phyloP scores from a whole-genome alignment of 192 early-diverging fungal genomes.

The Gryganskiella cystojenkinii region DNA sequence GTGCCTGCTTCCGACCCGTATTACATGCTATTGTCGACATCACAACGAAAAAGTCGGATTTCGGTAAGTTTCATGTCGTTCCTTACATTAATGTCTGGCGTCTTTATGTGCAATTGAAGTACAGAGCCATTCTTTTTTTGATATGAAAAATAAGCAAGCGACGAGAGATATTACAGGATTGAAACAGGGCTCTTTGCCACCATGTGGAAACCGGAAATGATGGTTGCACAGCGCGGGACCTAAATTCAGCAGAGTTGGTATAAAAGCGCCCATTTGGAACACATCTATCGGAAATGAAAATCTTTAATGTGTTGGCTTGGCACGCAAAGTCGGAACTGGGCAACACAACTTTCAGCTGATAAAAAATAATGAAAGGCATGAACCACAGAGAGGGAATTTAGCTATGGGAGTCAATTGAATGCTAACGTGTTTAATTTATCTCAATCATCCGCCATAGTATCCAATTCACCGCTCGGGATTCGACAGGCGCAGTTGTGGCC shows the following conservation, averaged over 20 bases:
- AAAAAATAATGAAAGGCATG: no score
- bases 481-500: constrained; percentile 34
- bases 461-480: constrained; percentile 49
- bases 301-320: no score
- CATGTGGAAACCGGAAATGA: background rate
- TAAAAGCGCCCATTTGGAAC: background rate
- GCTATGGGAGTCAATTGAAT: no score
- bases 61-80: constrained; percentile 33
- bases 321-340: no score
- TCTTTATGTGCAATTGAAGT: background rate
- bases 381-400: no score
- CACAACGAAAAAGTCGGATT: constrained; percentile 53
- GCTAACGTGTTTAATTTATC: no score
- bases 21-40: constrained; percentile 85
- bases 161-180: no score
- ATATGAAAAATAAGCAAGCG: no score
- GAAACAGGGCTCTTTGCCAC: no score
- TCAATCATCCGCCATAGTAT: constrained; percentile 14
- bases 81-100: no score
- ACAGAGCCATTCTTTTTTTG: background rate
- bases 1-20: constrained; percentile 80
- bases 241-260: no score
- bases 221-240: background rate
- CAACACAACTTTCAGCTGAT: no score
- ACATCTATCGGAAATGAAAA: background rate